Percentiles rank a stretch among this genome's conserved stretches.
Conservation (phyloP, 1,139 yeast species). For the Kodamaea alishanica region DNA sequence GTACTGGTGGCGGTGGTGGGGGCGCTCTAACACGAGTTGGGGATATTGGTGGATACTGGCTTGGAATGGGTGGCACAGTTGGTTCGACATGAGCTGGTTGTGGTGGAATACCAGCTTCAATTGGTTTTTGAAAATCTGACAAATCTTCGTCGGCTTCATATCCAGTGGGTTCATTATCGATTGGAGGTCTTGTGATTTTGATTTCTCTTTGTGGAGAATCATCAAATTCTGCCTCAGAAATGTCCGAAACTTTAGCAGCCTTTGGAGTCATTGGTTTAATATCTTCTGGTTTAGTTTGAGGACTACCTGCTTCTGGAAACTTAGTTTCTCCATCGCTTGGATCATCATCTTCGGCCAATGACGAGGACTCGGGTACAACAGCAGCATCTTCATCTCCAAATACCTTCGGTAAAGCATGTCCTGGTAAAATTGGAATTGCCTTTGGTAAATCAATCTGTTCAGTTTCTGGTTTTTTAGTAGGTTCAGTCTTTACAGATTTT, state of each 20-base stretch:
- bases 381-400: not conserved
- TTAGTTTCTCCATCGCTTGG: conserved; percentile 20
- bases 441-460: conserved; percentile 13
- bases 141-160: conserved; percentile 46
- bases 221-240: conserved; percentile 21
- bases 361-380: conserved; percentile 21
- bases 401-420: conserved; percentile 19
- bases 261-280: conserved; percentile 12
- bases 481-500: conserved; percentile 6
- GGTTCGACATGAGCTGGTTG: conserved; percentile 17
- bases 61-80: conserved; percentile 2
- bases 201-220: conserved; percentile 10
- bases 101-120: conserved; percentile 8
- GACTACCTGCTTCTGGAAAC: conserved; percentile 16
- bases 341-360: conserved; percentile 32
- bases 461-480: conserved; percentile 3
- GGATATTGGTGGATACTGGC: too few relatives aligned
- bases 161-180: conserved; percentile 36
- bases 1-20: conserved; percentile 4
- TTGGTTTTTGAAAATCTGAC: conserved; percentile 28
- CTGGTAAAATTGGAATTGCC: conserved; percentile 53
- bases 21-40: too few relatives aligned
- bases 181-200: conserved; percentile 9
- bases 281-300: conserved; percentile 13
- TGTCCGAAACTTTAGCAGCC: conserved; percentile 9